Conservation (phyloP, 768 basidiomycete species). For the Dendrothele bispora region DNA sequence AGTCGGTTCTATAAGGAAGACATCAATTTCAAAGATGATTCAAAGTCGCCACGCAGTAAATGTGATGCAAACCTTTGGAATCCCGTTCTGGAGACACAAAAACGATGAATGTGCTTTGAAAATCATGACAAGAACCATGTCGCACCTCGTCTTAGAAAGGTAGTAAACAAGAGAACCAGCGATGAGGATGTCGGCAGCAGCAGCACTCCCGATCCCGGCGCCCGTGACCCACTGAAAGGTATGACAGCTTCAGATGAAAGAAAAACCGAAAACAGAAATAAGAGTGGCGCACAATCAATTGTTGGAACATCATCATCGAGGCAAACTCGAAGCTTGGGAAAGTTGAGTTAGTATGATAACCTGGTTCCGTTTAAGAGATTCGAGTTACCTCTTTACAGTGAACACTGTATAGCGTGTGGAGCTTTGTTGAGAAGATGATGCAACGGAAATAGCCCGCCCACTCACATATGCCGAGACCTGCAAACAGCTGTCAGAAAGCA, state of each 20-base stretch:
- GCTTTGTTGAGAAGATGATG: background rate
- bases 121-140: slow-evolving; percentile 1
- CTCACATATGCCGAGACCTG: slow-evolving; percentile 43
- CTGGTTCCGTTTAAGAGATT: background rate
- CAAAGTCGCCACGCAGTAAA: background rate
- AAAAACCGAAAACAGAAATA: too few relatives aligned
- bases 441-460: slow-evolving; percentile 8
- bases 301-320: slow-evolving; percentile 30
- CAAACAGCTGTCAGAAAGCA: slow-evolving; percentile 2
- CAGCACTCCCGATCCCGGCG: slow-evolving; percentile 45
- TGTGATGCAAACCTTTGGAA: background rate
- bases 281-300: slow-evolving; percentile 31
- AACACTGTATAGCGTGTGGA: slow-evolving; percentile 33
- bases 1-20: slow-evolving; percentile 35
- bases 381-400: slow-evolving; percentile 42
- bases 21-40: too few relatives aligned
- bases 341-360: slow-evolving; percentile 4
- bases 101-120: too few relatives aligned
- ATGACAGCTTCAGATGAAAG: slow-evolving; percentile 6
- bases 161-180: slow-evolving; percentile 49
- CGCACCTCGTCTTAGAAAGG: slow-evolving; percentile 47
- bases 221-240: slow-evolving; percentile 47
- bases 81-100: too few relatives aligned
- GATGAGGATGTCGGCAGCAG: slow-evolving; percentile 50
- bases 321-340: slow-evolving; percentile 32